These are phyloP conservation scores for Calonectria pseudoturangicola DNA, from an alignment of 2,329 filamentous ascomycete genomes.

Conservation along the genomic window DNA sequence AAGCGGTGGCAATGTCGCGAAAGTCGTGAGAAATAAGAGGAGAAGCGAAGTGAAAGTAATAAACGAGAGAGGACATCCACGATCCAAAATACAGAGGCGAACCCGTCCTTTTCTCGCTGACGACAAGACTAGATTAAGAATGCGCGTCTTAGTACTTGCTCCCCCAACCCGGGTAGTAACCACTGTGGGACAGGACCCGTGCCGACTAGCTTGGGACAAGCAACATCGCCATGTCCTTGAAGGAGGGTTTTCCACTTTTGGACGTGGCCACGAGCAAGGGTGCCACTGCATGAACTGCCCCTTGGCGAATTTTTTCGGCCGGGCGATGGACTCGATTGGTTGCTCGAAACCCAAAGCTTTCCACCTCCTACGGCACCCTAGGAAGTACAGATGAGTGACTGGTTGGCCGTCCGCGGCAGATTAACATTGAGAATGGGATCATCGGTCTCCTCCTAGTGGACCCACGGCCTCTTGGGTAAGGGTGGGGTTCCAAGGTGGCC, in stretches of 20 bases:
- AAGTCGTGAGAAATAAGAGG: constrained; percentile 24
- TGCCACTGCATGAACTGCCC: constrained; percentile 32
- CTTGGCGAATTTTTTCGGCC: constrained; percentile 25
- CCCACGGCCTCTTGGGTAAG: constrained; percentile 21
- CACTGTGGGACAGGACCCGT: constrained; percentile 24
- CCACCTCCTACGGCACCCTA: constrained; percentile 24
- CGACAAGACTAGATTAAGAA: constrained; percentile 34
- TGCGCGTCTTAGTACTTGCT: constrained; percentile 31
- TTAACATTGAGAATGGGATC: constrained; percentile 42
- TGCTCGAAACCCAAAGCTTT: constrained; percentile 26
- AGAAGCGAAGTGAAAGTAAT: constrained; percentile 10
- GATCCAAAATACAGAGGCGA: constrained; percentile 15
- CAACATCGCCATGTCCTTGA: constrained; percentile 31
- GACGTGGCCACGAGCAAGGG: constrained; percentile 25
- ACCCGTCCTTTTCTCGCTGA: constrained; percentile 23
- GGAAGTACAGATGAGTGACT: constrained; percentile 33
- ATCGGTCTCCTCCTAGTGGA: constrained; percentile 33
- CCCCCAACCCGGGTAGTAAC: constrained; percentile 27
- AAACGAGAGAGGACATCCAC: constrained; percentile 13
- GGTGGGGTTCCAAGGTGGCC: not conserved
- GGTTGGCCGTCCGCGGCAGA: constrained; percentile 23
- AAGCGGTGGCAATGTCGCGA: constrained; percentile 23
- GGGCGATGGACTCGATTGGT: constrained; percentile 32
- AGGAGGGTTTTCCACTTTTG: constrained; percentile 33
- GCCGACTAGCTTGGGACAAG: constrained; percentile 37